Base-by-base conservation (phyloP, 75 land plant genomes). In the Pinus taeda region DNA sequence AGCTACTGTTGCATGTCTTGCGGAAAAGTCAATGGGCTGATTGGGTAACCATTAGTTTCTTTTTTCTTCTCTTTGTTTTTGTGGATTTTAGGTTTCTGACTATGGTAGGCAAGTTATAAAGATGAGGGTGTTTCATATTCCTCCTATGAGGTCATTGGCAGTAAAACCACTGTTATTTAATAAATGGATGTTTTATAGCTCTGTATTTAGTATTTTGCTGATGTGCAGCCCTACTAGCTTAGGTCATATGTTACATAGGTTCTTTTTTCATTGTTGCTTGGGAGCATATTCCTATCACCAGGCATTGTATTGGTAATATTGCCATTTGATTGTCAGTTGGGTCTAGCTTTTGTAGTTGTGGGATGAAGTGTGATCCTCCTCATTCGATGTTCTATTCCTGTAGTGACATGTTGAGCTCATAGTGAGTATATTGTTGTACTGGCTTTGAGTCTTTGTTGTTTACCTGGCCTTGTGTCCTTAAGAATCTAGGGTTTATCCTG, bases 11-110 rank as follows among this genome's bases (percentile, higher is more conserved):
- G 97, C 77, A 76, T 81, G 17, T 81, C 82, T 30, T 94, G 97
- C 78, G 85, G 95, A 15, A 92, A 84, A 87, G 77, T 88, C 65
- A 94, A 88, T 82, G 91, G 91, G 60, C 78, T 94, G 76, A 81
- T 94, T 22, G 86, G 93, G 97, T 94, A 85, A 42, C 15, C 1
- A 37, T 2, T 66, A 69, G 21, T 69, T 69, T 39, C 55, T 69
- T 69, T n/a, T 37, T 20, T 69, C 20, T 53, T 69, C 42, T n/a
- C 24, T 22, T 20, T 69, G 9, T 42, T 21, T 42, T 69, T 9
- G 49, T 22, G 39, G 17, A 30, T 8, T 45, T 42, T 39, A 3
- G 36, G 20, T 69, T 39, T 69, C 36, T 39, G 39, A 36, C 22
- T 6, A 20, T 1, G 3, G 72, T 69, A 20, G 21, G 42, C 42